Conservation (phyloP, 192 early-diverging fungal genomes). For the Entomortierella chlamydospora region DNA sequence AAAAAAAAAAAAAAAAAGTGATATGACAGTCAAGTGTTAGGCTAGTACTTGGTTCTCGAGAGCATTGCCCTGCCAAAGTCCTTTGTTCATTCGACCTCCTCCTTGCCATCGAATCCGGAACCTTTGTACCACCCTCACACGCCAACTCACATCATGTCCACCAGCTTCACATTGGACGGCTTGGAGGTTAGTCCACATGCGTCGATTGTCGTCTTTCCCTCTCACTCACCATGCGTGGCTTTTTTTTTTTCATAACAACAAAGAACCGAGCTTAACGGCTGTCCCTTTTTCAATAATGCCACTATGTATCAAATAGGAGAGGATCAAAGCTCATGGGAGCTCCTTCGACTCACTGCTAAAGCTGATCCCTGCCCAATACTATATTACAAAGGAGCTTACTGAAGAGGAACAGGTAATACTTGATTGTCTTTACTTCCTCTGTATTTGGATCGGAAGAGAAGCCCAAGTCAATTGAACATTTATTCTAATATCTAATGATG, state of each 20-base stretch:
- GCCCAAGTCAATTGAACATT: too few relatives aligned
- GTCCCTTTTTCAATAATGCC: background rate
- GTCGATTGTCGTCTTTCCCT: background rate
- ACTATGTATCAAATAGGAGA: conserved; percentile 54
- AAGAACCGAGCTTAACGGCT: background rate
- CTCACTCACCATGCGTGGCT: background rate
- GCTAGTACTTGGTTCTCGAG: background rate
- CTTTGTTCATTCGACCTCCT: conserved; percentile 1
- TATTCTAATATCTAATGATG: too few relatives aligned
- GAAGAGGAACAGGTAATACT: conserved; percentile 62
- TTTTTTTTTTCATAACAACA: too few relatives aligned
- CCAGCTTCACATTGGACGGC: conserved; percentile 43
- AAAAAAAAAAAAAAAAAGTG: conserved; percentile 14
- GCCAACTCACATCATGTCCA: conserved; percentile 37
- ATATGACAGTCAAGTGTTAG: background rate
- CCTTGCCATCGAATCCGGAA: conserved; percentile 4
- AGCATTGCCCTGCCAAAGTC: background rate
- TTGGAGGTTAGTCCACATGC: conserved; percentile 28
- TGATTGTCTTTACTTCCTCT: conserved; percentile 1
- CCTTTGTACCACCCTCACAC: conserved; percentile 8
- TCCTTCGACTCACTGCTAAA: conserved; percentile 82
- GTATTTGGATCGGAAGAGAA: conserved; percentile 3
- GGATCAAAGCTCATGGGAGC: conserved; percentile 71
- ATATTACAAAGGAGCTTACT: conserved; percentile 70
- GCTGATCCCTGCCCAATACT: conserved; percentile 87